Evolutionary conservation across 23 red algal species (phyloP), one percentile per base, ranked within the genome.

Genomic region (Gracilaria domingensis): DNA sequence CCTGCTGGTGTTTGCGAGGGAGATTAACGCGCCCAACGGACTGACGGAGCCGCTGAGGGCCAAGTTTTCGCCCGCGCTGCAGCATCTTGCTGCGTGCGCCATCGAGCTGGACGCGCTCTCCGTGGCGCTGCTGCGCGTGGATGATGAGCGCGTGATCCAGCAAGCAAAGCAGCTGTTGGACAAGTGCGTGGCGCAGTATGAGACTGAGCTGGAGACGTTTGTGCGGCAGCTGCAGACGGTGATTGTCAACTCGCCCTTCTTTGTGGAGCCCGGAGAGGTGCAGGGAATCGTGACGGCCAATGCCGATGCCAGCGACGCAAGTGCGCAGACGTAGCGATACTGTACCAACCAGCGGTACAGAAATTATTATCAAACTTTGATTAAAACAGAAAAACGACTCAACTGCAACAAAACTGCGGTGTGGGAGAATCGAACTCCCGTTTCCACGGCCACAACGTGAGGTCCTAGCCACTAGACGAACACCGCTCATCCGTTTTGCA

Each of bases 391-490:
- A 55, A 55, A 55, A 20, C 1, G 14, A 20, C 51, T 2, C 9
- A 55, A 55, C 9, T 95, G 93, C 93, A 20, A 20, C 51, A 20
- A 55, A 55, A 55, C 9, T 95, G 93, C 93, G 80, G 44, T 81
- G 80, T 80, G 73, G 75, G 82, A 88, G 94, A 96, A 96, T 96
- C 94, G 94, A 96, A 96, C 94, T 88, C 82, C 66, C 72, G 86
- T 96, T 91, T 67, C 70, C 94, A 96, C 94, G 94, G 82, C 94
- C 94, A 96, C 94, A 96, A 88, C 94, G 94, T 96, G 94, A 91
- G 61, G 83, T 96, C 87, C 94, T 96, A 88, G 88, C 94, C 94
- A 86, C 86, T 96, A 96, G 87, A 96, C 83, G 86, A 96, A 87
- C 80, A 87, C 66, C 92, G 92, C 92, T 4, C 11, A 45, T 45